phyloP scores from a whole-genome alignment of 345 rosid species.

The Camelina sativa region DNA sequence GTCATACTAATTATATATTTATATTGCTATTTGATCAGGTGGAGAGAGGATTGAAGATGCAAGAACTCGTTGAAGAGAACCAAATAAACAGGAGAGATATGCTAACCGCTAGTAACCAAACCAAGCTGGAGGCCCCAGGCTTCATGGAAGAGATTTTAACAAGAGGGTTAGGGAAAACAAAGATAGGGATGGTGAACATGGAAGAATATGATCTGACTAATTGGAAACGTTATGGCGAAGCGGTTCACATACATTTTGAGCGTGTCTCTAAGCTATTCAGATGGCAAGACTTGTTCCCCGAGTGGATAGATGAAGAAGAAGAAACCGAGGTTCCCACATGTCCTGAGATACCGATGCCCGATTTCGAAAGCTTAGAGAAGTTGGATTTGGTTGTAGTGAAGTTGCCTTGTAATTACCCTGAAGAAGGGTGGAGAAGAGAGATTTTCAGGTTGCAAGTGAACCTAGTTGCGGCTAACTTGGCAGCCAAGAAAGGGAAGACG shows the following conservation, averaged over 20 bases:
- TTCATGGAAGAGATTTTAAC: slow-evolving; percentile 61
- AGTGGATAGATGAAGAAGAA: slow-evolving; percentile 99
- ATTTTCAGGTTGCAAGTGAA: slow-evolving; percentile 82
- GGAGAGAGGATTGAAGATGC: slow-evolving; percentile 69
- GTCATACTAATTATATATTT: neutral
- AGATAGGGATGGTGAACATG: slow-evolving; percentile 84
- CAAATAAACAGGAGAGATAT: slow-evolving; percentile 26
- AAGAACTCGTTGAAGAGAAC: slow-evolving; percentile 48
- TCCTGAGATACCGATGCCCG: slow-evolving; percentile 92
- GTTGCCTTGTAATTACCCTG: slow-evolving; percentile 78
- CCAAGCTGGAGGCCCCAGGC: slow-evolving; percentile 63
- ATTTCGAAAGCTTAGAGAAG: slow-evolving; percentile 47
- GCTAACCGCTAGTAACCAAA: slow-evolving; percentile 32
- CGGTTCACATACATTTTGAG: slow-evolving; percentile 55
- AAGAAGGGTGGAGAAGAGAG: slow-evolving; percentile 85
- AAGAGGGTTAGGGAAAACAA: slow-evolving; percentile 48
- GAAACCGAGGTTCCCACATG: slow-evolving; percentile 66
- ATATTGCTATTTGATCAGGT: slow-evolving; percentile 40
- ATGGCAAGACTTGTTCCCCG: slow-evolving; percentile 88
- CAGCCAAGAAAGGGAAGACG: slow-evolving; percentile 59
- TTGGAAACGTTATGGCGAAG: slow-evolving; percentile 70
- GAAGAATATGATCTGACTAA: slow-evolving; percentile 64
- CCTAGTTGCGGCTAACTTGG: slow-evolving; percentile 71
- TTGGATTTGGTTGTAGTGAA: slow-evolving; percentile 80
- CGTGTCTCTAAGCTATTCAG: slow-evolving; percentile 61